Percentiles rank a stretch among this genome's conserved stretches.
phyloP scores from a whole-genome alignment of 1,139 yeast genomes.

The Diutina ranongensis region DNA sequence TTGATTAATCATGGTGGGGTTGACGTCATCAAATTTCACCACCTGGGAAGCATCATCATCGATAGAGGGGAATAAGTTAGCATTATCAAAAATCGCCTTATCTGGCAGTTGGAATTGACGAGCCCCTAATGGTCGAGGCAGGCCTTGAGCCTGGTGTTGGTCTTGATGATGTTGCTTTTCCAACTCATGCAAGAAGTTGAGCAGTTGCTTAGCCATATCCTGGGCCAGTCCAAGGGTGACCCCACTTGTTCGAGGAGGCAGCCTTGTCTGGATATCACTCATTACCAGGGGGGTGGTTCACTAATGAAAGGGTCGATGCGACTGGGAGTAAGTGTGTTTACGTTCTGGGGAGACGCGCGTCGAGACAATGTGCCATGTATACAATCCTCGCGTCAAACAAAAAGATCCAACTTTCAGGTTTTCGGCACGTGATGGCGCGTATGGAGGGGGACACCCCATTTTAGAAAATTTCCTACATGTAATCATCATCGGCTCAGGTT shows the following conservation, averaged over 20 bases:
- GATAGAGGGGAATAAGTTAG: not conserved
- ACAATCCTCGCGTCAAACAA: too few species aligned
- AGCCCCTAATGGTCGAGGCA: not conserved
- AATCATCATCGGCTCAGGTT: too few species aligned
- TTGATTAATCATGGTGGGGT: conserved; percentile 1
- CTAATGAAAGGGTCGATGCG: not conserved
- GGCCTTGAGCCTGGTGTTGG: not conserved
- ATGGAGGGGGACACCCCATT: too few species aligned
- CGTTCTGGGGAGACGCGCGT: not conserved
- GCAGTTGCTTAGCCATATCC: not conserved
- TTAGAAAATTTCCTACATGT: too few species aligned
- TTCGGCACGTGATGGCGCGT: too few species aligned
- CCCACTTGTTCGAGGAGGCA: not conserved
- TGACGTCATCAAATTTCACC: not conserved
- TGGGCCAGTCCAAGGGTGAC: not conserved
- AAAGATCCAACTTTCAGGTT: too few species aligned
- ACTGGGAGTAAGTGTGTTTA: too few species aligned
- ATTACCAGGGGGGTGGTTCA: not conserved
- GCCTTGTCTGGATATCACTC: not conserved
- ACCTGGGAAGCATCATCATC: not conserved
- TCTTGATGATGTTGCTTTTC: conserved; percentile 3
- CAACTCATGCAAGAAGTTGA: not conserved
- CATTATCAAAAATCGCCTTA: not conserved
- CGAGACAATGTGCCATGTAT: too few species aligned
- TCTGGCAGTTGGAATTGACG: not conserved